phyloP scores from a whole-genome alignment of 345 rosid species.

The Salix purpurea region DNA sequence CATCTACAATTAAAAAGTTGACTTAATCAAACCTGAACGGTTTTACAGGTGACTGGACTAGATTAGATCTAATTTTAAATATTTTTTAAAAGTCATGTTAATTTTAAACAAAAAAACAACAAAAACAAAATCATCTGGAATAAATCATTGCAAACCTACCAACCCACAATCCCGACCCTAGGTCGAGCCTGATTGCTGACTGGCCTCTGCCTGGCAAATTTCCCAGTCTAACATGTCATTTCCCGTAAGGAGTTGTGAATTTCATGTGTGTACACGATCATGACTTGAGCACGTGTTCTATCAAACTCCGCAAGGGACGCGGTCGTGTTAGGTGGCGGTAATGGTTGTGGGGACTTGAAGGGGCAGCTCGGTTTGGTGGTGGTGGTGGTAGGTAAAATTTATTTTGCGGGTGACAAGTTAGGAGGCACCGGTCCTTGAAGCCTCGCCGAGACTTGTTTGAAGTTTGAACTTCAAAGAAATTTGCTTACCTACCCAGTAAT shows the following conservation, averaged over 20 bases:
- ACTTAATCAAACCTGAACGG: too few species aligned
- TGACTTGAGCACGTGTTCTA: background rate
- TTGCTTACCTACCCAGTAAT: background rate
- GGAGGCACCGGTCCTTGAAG: background rate
- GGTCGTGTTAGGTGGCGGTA: background rate
- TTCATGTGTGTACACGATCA: background rate
- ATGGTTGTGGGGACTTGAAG: background rate
- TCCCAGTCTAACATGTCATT: background rate
- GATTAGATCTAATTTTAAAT: too few species aligned
- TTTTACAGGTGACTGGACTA: too few species aligned
- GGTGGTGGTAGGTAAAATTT: background rate
- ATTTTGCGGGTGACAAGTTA: background rate
- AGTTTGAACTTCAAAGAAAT: background rate
- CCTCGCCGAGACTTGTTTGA: background rate
- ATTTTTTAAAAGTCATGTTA: too few species aligned
- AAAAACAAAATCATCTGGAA: too few species aligned
- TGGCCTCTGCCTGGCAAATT: background rate
- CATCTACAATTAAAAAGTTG: too few species aligned
- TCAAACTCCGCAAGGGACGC: background rate
- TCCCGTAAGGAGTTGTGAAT: background rate
- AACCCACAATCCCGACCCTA: too few species aligned
- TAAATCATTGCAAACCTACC: too few species aligned
- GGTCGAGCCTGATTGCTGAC: too few species aligned
- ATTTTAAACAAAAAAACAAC: too few species aligned
- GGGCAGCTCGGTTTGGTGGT: slow-evolving; percentile 3